phyloP scores from a whole-genome alignment of 202 grass and related monocot species.

The Schoenoplectus triqueter region DNA sequence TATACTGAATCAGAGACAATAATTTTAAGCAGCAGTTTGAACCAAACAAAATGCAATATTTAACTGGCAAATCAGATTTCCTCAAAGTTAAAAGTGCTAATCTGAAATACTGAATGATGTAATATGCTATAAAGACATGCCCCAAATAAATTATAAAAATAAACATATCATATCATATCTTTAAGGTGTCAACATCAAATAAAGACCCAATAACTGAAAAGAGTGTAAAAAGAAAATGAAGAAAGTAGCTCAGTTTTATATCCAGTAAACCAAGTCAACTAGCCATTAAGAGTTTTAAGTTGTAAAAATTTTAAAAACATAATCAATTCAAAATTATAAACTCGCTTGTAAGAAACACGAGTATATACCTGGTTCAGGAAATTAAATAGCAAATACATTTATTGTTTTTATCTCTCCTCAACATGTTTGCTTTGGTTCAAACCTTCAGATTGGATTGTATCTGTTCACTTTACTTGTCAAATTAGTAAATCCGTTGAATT shows the following conservation, averaged over 20 bases:
- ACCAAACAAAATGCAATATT: neutral
- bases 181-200: conserved; percentile 1
- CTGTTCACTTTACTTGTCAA: neutral
- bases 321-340: conserved; percentile 2
- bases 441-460: neutral
- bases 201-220: conserved; percentile 1
- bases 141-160: conserved; percentile 1
- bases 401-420: neutral
- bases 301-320: conserved; percentile 7
- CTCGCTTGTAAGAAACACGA: conserved; percentile 6
- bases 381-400: neutral
- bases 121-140: conserved; percentile 12
- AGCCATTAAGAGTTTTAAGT: neutral
- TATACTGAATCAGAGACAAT: neutral
- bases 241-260: neutral
- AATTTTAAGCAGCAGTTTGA: neutral
- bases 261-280: conserved; percentile 16
- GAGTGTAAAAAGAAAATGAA: neutral
- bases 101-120: neutral
- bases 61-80: conserved; percentile 10
- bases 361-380: neutral
- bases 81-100: neutral
- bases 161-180: conserved; percentile 13
- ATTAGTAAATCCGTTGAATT: neutral
- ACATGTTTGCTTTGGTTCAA: neutral